Evolutionary conservation across 2,329 filamentous ascomycete genomes (phyloP).

Genomic region (Hymenoscyphus linearis): DNA sequence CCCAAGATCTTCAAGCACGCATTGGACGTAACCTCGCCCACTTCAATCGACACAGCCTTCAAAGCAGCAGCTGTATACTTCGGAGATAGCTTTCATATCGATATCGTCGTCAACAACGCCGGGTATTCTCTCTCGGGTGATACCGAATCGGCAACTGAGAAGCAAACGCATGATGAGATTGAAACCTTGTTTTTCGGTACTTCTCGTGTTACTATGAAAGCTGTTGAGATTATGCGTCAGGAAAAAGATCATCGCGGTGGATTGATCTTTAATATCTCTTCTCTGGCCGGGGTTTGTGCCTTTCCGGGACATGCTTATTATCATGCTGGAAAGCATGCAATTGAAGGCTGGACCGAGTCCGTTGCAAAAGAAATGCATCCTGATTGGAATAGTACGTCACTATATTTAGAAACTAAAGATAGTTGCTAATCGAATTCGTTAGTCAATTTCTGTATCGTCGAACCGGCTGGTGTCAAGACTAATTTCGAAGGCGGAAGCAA

Average conservation of each 20-base stretch:
- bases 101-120: constrained; percentile 57
- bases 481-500: constrained; percentile 37
- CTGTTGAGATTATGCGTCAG: constrained; percentile 36
- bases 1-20: constrained; percentile 40
- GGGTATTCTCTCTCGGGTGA: constrained; percentile 50
- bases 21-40: constrained; percentile 42
- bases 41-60: constrained; percentile 32
- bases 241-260: constrained; percentile 31
- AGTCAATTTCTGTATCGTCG: constrained; percentile 38
- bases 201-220: constrained; percentile 35
- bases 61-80: constrained; percentile 31
- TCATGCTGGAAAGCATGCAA: constrained; percentile 38
- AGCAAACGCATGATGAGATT: constrained; percentile 34
- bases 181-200: constrained; percentile 42
- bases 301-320: constrained; percentile 36
- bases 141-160: constrained; percentile 41
- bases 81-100: constrained; percentile 48
- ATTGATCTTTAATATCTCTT: constrained; percentile 39
- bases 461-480: constrained; percentile 39
- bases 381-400: constrained; percentile 33
- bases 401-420: too few relatives aligned
- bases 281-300: constrained; percentile 34
- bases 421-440: constrained; percentile 31
- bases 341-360: constrained; percentile 36
- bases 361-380: constrained; percentile 34